phyloP scores from a whole-genome alignment of 2,329 filamentous ascomycete species.

The Lojkania enalia region DNA sequence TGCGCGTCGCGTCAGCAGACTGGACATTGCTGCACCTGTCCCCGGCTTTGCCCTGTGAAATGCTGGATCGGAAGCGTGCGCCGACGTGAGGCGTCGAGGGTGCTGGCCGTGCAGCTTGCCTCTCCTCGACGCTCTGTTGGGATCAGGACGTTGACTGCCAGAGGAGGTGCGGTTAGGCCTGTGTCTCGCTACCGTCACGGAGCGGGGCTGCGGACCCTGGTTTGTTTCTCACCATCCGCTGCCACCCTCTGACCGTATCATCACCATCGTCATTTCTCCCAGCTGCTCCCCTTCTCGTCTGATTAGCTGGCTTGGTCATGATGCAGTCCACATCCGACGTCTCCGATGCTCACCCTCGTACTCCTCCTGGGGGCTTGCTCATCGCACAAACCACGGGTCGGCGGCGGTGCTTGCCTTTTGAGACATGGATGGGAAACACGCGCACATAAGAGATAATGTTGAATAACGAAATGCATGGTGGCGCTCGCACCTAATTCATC shows the following conservation, averaged over 20 bases:
- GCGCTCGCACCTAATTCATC: too few relatives aligned
- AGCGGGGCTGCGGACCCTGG: constrained; percentile 11
- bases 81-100: constrained; percentile 1
- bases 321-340: constrained; percentile 1
- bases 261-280: constrained; percentile 9
- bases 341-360: constrained; percentile 1
- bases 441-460: constrained; percentile 2
- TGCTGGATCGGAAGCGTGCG: neutral
- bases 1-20: constrained; percentile 13
- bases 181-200: constrained; percentile 17
- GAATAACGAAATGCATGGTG: neutral
- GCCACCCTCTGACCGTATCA: constrained; percentile 6
- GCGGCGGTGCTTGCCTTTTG: neutral
- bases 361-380: neutral
- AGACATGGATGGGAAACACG: constrained; percentile 6
- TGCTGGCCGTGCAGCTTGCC: constrained; percentile 10
- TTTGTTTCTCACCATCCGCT: constrained; percentile 5
- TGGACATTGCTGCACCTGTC: constrained; percentile 10
- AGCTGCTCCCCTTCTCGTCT: constrained; percentile 4
- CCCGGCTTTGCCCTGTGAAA: neutral
- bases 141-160: constrained; percentile 7
- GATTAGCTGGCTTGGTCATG: constrained; percentile 9
- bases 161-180: constrained; percentile 22
- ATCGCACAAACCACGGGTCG: constrained; percentile 4
- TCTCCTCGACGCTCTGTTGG: constrained; percentile 10